These are phyloP conservation scores for Phytophthora boehmeriae DNA, from an alignment of 352 stramenopile species.

Conservation along the genomic window DNA sequence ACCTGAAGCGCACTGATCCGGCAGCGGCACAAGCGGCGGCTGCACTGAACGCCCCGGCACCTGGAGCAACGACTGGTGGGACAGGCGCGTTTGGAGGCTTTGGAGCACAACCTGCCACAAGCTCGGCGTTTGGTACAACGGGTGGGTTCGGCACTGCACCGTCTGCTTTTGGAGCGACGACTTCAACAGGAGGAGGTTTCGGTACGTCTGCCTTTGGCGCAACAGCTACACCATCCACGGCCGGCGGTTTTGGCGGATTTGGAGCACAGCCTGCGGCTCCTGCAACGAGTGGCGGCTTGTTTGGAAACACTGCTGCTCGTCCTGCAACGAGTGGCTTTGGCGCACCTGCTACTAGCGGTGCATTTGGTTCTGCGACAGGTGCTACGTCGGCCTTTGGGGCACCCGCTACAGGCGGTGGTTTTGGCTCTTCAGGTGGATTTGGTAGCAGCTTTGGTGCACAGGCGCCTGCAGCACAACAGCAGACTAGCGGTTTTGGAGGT, in stretches of 20 bases:
- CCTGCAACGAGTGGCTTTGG: slow-evolving; percentile 38
- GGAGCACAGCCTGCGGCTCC: slow-evolving; percentile 44
- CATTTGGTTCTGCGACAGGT: slow-evolving; percentile 46
- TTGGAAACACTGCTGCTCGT: slow-evolving; percentile 37
- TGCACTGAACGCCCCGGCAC: slow-evolving; percentile 49
- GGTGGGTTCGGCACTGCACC: slow-evolving; percentile 38
- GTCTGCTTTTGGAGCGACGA: slow-evolving; percentile 42
- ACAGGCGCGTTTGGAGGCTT: slow-evolving; percentile 54
- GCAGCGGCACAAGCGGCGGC: slow-evolving; percentile 47
- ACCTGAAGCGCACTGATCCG: slow-evolving; percentile 77
- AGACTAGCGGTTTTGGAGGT: slow-evolving; percentile 53
- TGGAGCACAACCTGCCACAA: slow-evolving; percentile 29
- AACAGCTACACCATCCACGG: slow-evolving; percentile 21
- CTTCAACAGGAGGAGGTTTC: slow-evolving; percentile 40
- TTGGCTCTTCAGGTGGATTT: slow-evolving; percentile 51
- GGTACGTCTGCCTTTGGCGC: slow-evolving; percentile 43
- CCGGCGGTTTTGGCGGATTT: slow-evolving; percentile 58
- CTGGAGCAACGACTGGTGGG: slow-evolving; percentile 36
- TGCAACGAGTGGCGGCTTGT: slow-evolving; percentile 36
- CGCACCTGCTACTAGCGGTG: slow-evolving; percentile 41
- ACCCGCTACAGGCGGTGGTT: slow-evolving; percentile 34
- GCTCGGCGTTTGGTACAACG: slow-evolving; percentile 50
- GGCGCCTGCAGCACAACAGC: slow-evolving; percentile 35
- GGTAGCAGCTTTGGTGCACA: slow-evolving; percentile 57
- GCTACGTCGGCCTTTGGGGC: slow-evolving; percentile 47